A percentile compares a stretch with the other conserved stretches of the same genome.
Evolutionary conservation across 106 monocot genomes (phyloP).

Genomic region (Dioscorea zingiberensis): DNA sequence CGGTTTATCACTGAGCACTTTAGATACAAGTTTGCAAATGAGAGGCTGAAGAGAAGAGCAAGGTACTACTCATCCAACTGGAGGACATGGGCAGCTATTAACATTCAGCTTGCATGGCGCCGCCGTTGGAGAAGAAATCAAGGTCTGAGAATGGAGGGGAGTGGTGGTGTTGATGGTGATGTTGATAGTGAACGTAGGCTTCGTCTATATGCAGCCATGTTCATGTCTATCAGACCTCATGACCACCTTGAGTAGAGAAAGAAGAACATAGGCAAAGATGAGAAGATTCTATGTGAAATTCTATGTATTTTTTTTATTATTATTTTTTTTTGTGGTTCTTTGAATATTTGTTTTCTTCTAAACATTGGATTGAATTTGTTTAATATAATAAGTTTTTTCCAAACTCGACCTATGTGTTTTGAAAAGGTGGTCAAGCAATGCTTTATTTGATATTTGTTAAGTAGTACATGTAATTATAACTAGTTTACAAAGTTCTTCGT

Average conservation of each 20-base stretch:
- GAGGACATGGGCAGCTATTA: slow-evolving; percentile 90
- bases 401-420: no score
- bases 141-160: slow-evolving; percentile 6
- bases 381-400: no score
- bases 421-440: no score
- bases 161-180: background rate
- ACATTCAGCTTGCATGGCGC: slow-evolving; percentile 87
- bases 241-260: slow-evolving; percentile 70
- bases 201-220: slow-evolving; percentile 62
- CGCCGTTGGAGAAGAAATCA: slow-evolving; percentile 23
- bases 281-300: no score
- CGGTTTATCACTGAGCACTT: slow-evolving; percentile 84
- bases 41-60: slow-evolving; percentile 71
- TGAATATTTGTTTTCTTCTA: no score
- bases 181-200: slow-evolving; percentile 46
- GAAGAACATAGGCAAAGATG: no score
- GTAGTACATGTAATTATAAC: no score
- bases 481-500: no score
- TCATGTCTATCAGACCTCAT: slow-evolving; percentile 80
- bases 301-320: no score
- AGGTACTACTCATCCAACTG: slow-evolving; percentile 86
- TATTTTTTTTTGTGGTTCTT: no score
- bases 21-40: slow-evolving; percentile 87
- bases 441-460: no score
- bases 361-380: no score